Evolutionary conservation across 2,329 filamentous ascomycete species (phyloP).

Genomic region (Microcera coccophila): DNA sequence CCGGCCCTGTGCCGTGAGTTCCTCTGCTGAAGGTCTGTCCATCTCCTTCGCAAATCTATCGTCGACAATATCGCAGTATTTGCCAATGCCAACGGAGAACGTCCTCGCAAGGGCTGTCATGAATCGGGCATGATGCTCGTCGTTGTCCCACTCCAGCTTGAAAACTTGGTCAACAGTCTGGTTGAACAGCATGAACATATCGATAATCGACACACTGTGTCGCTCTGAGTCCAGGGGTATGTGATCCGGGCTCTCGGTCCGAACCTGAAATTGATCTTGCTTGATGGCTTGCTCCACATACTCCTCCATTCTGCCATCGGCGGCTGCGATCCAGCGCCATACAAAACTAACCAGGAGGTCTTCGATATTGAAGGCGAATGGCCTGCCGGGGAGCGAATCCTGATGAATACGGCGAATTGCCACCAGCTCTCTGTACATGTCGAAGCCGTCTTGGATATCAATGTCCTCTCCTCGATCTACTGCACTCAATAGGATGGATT

Average conservation of each 20-base stretch:
- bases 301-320: constrained; percentile 72
- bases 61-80: constrained; percentile 90
- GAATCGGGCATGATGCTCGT: constrained; percentile 90
- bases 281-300: constrained; percentile 90
- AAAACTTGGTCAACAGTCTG: constrained; percentile 85
- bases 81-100: constrained; percentile 75
- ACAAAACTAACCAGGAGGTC: constrained; percentile 84
- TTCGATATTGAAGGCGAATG: constrained; percentile 87
- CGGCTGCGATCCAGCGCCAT: constrained; percentile 87
- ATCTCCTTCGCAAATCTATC: constrained; percentile 84
- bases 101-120: constrained; percentile 90
- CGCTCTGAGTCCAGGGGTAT: constrained; percentile 73
- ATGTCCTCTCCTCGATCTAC: constrained; percentile 69
- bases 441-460: constrained; percentile 86
- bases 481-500: constrained; percentile 71
- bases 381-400: constrained; percentile 65
- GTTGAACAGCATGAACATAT: constrained; percentile 91
- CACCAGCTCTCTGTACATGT: constrained; percentile 84
- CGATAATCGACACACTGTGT: constrained; percentile 89
- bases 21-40: constrained; percentile 84
- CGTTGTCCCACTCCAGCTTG: constrained; percentile 85
- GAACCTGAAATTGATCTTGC: constrained; percentile 80
- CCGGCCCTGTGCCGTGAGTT: constrained; percentile 72
- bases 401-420: constrained; percentile 79
- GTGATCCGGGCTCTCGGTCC: constrained; percentile 59